Evolutionary conservation across 2,329 filamentous ascomycete genomes (phyloP), one percentile per base, ranked within the genome.

Genomic region (Aspergillus aculeatinus): DNA sequence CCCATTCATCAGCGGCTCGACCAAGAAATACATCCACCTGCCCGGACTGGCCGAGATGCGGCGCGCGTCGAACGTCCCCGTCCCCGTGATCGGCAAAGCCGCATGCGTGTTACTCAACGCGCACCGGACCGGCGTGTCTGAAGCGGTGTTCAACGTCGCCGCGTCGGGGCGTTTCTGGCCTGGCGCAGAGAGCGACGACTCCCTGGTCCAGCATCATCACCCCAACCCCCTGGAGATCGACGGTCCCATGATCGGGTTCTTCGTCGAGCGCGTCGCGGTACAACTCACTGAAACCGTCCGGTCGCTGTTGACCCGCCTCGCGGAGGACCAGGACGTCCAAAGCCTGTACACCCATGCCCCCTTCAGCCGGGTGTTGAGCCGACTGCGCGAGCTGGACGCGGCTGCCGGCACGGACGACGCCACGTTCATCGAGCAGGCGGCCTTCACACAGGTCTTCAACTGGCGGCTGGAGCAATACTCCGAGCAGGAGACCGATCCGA

Each of bases 221-320:
- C 35, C 53, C 35, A 47, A 55, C 27, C 53, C 53, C 12, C 42
- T 55, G 19, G 53, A 55, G 11, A 55, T 55, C 53, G 53, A 55
- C 42, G 53, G 53, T 1, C 53, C 53, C 2, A 55, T 44, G 12
- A 47, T 55, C 33, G 27, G 27, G 1, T 55, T 47, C 39, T 23
- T 10, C 27, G 27, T 55, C 21, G 42, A 55, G 19, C 53, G 53
- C 42, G 35, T 55, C 42, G 12, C 19, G 10, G 19, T 31, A 12
- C 11, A 10, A 11, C 21, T 25, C 2, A 2, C 19, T n/a, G 53
- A 55, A 21, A 55, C 53, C 4, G 31, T 27, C 4, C 39, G n/a
- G 9, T n/a, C 27, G 11, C 47, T 55, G 11, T 23, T 55, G 19
- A 39, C 35, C 21, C 35, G 53, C 12, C 23, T 55, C 12, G 19